Conservation (phyloP, 345 rosid species). For the Acer negundo region DNA sequence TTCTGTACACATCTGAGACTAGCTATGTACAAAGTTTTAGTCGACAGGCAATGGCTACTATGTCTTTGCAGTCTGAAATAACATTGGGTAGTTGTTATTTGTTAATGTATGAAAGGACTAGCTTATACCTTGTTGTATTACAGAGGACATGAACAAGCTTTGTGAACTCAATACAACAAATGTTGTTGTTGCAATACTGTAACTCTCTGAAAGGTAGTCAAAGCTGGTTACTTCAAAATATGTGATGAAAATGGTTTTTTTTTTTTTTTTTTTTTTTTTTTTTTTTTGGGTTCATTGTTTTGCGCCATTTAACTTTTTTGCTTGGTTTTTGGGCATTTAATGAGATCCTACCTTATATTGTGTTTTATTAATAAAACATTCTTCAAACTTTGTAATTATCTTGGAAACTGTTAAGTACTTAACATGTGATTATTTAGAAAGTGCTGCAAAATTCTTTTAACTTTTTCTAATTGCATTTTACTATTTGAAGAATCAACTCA, state of each 20-base stretch:
- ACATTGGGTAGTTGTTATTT: background rate
- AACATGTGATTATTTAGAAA: too few relatives aligned
- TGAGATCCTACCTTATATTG: too few relatives aligned
- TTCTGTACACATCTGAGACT: background rate
- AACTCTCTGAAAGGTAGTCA: too few relatives aligned
- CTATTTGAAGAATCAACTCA: background rate
- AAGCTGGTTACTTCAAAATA: background rate
- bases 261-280: background rate
- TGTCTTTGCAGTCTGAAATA: background rate
- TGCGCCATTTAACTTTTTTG: background rate
- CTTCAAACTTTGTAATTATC: too few relatives aligned
- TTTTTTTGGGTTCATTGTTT: background rate
- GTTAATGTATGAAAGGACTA: slow-evolving; percentile 1
- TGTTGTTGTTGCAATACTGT: too few relatives aligned
- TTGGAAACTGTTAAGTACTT: too few relatives aligned
- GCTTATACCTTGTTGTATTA: background rate
- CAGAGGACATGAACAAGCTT: too few relatives aligned
- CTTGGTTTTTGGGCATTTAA: too few relatives aligned
- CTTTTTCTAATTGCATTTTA: too few relatives aligned
- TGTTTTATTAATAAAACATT: too few relatives aligned
- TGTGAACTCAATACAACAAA: too few relatives aligned
- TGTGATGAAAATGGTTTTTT: background rate
- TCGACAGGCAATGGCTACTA: background rate
- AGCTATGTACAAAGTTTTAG: slow-evolving; percentile 2
- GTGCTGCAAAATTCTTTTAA: too few relatives aligned